A percentile compares a stretch with the other conserved stretches of the same genome.
These are phyloP conservation scores for Chlamydomonas sphaeroides DNA, from an alignment of 139 green algal genomes.

Conservation along the genomic window DNA sequence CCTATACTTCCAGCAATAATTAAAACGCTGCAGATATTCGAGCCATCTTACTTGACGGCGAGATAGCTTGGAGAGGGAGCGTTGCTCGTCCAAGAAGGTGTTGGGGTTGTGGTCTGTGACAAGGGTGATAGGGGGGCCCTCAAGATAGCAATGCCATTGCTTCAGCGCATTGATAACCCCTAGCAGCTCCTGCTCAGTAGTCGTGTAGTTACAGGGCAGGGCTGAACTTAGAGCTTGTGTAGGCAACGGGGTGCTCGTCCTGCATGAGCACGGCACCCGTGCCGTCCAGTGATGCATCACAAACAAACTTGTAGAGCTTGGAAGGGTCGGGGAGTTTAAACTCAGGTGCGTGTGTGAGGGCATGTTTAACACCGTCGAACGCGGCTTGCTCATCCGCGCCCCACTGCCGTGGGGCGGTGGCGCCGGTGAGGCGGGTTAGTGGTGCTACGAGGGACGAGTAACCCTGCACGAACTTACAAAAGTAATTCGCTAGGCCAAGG, in stretches of 20 bases:
- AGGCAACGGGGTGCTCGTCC: conserved; percentile 47
- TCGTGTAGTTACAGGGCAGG: conserved; percentile 52
- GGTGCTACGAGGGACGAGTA: conserved; percentile 54
- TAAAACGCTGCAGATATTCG: conserved; percentile 27
- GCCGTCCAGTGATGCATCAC: conserved; percentile 37
- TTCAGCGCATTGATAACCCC: conserved; percentile 35
- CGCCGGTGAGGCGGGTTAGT: conserved; percentile 39
- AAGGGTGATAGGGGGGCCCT: neutral
- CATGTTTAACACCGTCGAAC: conserved; percentile 16
- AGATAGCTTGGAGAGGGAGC: neutral
- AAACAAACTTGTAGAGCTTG: conserved; percentile 35
- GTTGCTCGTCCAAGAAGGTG: conserved; percentile 40
- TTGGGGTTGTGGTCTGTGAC: conserved; percentile 60
- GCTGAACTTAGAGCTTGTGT: conserved; percentile 30
- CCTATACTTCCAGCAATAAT: conserved; percentile 40
- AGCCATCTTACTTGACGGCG: conserved; percentile 21
- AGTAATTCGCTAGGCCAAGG: neutral
- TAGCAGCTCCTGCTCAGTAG: conserved; percentile 48
- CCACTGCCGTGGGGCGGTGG: neutral
- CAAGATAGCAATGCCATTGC: conserved; percentile 54
- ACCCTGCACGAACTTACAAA: conserved; percentile 53
- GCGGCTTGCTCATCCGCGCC: neutral
- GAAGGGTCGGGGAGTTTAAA: conserved; percentile 22
- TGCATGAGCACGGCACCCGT: conserved; percentile 49
- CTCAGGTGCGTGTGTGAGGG: conserved; percentile 32